Base-by-base conservation (phyloP, 495 filamentous ascomycete genomes). In the Bathelium albidoporum region DNA sequence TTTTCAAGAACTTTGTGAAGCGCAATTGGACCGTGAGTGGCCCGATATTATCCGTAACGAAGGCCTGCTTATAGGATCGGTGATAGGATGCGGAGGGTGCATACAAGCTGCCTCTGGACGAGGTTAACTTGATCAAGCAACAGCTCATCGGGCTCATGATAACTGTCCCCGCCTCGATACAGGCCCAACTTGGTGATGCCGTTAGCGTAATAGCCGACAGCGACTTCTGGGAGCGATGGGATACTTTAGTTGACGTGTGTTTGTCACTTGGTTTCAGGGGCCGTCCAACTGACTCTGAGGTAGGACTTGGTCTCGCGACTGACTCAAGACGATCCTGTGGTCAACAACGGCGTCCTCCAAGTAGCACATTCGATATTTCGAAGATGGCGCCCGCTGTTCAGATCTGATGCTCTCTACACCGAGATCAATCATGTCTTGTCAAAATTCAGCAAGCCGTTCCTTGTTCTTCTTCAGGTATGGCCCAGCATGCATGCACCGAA, bases 341-440 rank as follows among this genome's bases (percentile, higher is more conserved):
- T 87, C 69, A 97, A 96, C 74, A 92, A 90, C 72, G 95, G 95
- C 64, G 91, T 99, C 12, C 79, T 99, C 62, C 89, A 93, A 75
- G 95, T 99, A 45, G 95, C 95, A 52, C 95, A 99, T 76, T 96
- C 93, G 4, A 97, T 99, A 68, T 99, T 97, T 80, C 89, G 87
- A 75, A 81, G 94, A 64, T 99, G 95, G 95, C 82, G 91, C 61
- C 95, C 94, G 24, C 79, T 97, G 12, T 96, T 93, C 76, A 83
- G 88, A 44, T 95, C 91, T 49, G 91, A 97, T 72, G 88, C 84
- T 10, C 82, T 99, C 11, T 97, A 89, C 75, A 87, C 81, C 7
- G 95, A 99, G 73, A 91, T 99, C 72, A 90, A 94, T 73, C 95
- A 97, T 73, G 95, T 99, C 44, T 82, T 97, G 31, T 75, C 75